Conservation (phyloP, 352 stramenopile species). For the Pythium phragmitis region DNA sequence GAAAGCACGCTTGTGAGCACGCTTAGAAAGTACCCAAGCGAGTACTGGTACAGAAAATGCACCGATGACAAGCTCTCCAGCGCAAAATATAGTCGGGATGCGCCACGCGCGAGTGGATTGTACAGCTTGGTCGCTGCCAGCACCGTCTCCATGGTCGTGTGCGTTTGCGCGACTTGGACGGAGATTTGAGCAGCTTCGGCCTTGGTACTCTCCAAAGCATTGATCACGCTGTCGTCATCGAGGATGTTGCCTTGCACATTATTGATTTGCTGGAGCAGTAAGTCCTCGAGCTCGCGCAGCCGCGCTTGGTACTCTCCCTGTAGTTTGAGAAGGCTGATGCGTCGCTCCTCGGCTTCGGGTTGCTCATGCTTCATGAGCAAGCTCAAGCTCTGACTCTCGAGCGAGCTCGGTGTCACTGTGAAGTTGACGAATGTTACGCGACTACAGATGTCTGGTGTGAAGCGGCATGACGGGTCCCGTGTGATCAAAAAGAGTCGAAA, state of each 20-base stretch:
- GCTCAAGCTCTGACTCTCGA: constrained; percentile 96
- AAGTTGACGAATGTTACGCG: constrained; percentile 99
- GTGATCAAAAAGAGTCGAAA: constrained; percentile 99
- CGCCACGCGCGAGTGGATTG: constrained; percentile 91
- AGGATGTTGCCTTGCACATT: constrained; percentile 99
- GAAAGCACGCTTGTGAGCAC: constrained; percentile 93
- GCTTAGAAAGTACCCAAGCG: constrained; percentile 96
- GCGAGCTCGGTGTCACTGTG: constrained; percentile 97
- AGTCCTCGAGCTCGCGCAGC: constrained; percentile 97
- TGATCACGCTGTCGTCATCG: constrained; percentile 98
- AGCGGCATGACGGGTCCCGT: constrained; percentile 95
- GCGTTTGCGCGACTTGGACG: constrained; percentile 84
- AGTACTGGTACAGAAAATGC: constrained; percentile 99
- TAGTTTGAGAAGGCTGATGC: constrained; percentile 95
- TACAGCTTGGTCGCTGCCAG: constrained; percentile 94
- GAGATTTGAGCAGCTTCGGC: constrained; percentile 96
- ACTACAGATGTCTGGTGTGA: constrained; percentile 99
- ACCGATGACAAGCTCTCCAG: constrained; percentile 94
- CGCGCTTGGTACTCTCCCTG: constrained; percentile 98
- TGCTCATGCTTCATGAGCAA: constrained; percentile 96
- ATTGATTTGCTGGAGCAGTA: constrained; percentile 98
- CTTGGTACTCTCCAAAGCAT: constrained; percentile 98
- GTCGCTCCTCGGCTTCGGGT: constrained; percentile 97
- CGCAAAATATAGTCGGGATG: constrained; percentile 91
- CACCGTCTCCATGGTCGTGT: constrained; percentile 79